Evolutionary conservation across 129 eudicot genomes (phyloP).

Genomic region (Helianthus annuus): DNA sequence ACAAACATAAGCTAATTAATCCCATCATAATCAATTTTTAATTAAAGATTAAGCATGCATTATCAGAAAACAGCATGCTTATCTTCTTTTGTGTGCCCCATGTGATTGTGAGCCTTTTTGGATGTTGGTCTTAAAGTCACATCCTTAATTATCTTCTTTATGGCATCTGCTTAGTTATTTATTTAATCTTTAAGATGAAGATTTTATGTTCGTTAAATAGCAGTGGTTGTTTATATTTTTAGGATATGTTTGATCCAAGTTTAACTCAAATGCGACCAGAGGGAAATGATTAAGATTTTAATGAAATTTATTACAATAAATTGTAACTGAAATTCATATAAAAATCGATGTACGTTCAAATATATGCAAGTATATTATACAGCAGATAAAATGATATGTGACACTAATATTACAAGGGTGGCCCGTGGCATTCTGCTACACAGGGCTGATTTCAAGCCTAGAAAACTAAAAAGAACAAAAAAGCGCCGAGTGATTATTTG

Average conservation of each 20-base stretch:
- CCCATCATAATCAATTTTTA: constrained; percentile 47
- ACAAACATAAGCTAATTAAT: constrained; percentile 49
- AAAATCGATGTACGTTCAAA: too few species aligned
- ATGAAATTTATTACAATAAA: background rate
- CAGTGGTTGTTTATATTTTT: constrained; percentile 8
- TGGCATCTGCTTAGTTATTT: background rate
- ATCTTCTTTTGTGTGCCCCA: constrained; percentile 38
- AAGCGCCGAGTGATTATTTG: too few species aligned
- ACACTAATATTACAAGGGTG: too few species aligned
- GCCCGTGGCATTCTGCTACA: too few species aligned
- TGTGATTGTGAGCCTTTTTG: constrained; percentile 29
- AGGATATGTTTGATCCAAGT: constrained; percentile 11
- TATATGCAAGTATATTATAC: too few species aligned
- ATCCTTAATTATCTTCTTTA: constrained; percentile 10
- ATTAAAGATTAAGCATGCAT: constrained; percentile 38
- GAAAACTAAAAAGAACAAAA: too few species aligned
- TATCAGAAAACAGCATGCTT: constrained; percentile 40
- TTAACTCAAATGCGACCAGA: background rate
- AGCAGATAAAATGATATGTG: too few species aligned
- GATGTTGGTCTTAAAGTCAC: constrained; percentile 9
- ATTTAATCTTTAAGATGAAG: constrained; percentile 1
- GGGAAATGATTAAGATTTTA: background rate
- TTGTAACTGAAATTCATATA: too few species aligned
- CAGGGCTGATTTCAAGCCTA: too few species aligned
- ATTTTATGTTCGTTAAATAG: constrained; percentile 14